Evolutionary conservation across 179 eudicot species (phyloP).

Genomic region (Sideroxylon spinosum): DNA sequence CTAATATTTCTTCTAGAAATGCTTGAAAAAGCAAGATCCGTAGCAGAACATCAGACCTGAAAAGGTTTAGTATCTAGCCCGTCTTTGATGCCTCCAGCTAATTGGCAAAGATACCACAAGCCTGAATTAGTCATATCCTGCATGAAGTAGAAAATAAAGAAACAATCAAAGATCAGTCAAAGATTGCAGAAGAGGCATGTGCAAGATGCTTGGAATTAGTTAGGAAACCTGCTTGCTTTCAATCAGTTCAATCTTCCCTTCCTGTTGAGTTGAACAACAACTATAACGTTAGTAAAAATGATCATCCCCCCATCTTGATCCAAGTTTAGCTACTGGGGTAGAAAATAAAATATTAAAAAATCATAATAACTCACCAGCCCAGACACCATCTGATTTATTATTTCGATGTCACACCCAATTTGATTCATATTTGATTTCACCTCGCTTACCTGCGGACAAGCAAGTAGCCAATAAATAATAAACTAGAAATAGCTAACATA

Average conservation of each 20-base stretch:
- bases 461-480: not conserved
- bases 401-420: constrained; percentile 70
- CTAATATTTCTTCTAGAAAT: not conserved
- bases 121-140: constrained; percentile 88
- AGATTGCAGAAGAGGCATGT: not conserved
- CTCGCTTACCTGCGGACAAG: constrained; percentile 57
- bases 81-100: constrained; percentile 63
- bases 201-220: constrained; percentile 1
- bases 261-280: constrained; percentile 43
- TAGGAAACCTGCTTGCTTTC: constrained; percentile 70
- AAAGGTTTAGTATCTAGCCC: constrained; percentile 44
- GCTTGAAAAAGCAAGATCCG: constrained; percentile 4
- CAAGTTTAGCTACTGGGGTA: not conserved
- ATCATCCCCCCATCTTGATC: not conserved
- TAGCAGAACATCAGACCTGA: constrained; percentile 39
- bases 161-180: constrained; percentile 10
- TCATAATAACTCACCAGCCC: constrained; percentile 57
- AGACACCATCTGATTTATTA: constrained; percentile 61
- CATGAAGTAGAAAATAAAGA: constrained; percentile 14
- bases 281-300: constrained; percentile 4
- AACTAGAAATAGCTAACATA: not conserved
- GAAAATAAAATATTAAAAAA: not conserved
- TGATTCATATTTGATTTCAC: constrained; percentile 66
- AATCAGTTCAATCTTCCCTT: constrained; percentile 79
- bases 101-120: constrained; percentile 80